A percentile compares a stretch with the other conserved stretches of the same genome.
Conservation (phyloP, 1,284 basidiomycete genomes). For the Coniferiporia weirii region DNA sequence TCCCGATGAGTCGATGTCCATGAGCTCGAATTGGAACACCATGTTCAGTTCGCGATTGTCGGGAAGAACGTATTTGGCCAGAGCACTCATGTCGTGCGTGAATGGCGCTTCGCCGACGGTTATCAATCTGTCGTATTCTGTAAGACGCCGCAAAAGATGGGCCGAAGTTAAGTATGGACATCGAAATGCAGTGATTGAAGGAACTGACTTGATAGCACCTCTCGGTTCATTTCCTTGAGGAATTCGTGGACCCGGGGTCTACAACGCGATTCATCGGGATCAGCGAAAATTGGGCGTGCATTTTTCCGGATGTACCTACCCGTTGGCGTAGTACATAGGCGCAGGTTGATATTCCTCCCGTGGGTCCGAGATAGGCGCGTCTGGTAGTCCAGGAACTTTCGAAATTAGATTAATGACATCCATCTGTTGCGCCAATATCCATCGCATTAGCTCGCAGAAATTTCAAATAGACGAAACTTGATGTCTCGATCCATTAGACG, state of each 20-base stretch:
- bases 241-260: conserved; percentile 65
- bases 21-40: conserved; percentile 63
- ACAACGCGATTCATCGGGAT: background rate
- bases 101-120: conserved; percentile 67
- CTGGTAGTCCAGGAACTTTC: conserved; percentile 58
- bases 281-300: background rate
- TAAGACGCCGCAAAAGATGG: background rate
- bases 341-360: conserved; percentile 54
- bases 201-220: conserved; percentile 52
- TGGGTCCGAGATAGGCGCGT: conserved; percentile 52
- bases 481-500: background rate
- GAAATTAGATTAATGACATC: conserved; percentile 68
- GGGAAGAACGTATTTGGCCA: conserved; percentile 58
- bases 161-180: conserved; percentile 11
- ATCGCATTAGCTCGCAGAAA: background rate
- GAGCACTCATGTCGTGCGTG: conserved; percentile 43
- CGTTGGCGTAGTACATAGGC: conserved; percentile 51
- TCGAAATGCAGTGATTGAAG: background rate
- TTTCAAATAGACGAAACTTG: background rate
- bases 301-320: conserved; percentile 34
- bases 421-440: conserved; percentile 38
- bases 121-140: conserved; percentile 48
- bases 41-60: conserved; percentile 60
- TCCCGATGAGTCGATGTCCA: conserved; percentile 47
- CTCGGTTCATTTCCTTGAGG: conserved; percentile 58